Conservation (phyloP, 164 flowering plant species). For the Chloranthus sessilifolius region DNA sequence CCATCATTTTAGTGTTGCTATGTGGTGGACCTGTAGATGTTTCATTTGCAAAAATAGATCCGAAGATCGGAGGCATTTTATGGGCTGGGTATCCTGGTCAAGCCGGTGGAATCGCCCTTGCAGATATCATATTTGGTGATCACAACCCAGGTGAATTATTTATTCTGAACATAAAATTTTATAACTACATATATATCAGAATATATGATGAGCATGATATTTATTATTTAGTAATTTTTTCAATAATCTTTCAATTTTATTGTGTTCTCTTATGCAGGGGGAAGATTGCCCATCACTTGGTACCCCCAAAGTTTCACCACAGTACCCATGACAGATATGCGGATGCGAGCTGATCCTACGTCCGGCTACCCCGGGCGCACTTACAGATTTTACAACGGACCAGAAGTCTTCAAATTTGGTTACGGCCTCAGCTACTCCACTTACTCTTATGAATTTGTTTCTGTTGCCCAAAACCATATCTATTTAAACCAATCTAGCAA, state of each 20-base stretch:
- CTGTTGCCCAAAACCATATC: conserved; percentile 29
- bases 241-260: too few species aligned
- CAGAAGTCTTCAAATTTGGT: conserved; percentile 57
- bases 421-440: conserved; percentile 81
- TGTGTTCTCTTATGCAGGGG: conserved; percentile 61
- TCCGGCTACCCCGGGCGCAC: conserved; percentile 82
- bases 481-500: conserved; percentile 30
- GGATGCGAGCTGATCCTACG: conserved; percentile 59
- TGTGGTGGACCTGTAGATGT: conserved; percentile 83
- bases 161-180: too few species aligned
- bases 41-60: conserved; percentile 56
- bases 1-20: conserved; percentile 59
- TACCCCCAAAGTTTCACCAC: conserved; percentile 61
- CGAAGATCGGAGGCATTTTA: conserved; percentile 52
- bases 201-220: too few species aligned
- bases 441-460: conserved; percentile 41
- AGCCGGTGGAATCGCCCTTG: conserved; percentile 72
- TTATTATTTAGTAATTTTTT: too few species aligned
- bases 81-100: conserved; percentile 98
- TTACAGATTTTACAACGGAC: conserved; percentile 72
- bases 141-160: conserved; percentile 71
- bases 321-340: conserved; percentile 90
- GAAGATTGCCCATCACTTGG: conserved; percentile 86
- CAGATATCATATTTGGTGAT: conserved; percentile 77
- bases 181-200: too few species aligned